Evolutionary conservation across 306 rosid species (phyloP).

Genomic region (Prunus davidiana): DNA sequence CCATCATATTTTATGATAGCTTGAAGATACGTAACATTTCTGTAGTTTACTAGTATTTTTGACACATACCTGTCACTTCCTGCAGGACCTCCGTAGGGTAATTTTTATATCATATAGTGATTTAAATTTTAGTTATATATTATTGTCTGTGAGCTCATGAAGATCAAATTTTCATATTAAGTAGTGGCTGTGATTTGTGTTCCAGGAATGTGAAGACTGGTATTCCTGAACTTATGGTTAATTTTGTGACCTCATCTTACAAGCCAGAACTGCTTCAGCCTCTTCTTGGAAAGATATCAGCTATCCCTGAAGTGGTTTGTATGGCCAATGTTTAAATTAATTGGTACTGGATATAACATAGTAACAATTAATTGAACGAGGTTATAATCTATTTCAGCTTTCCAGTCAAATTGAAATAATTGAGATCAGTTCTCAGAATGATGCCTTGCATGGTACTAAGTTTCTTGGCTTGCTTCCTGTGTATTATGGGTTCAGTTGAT

Average conservation of each 20-base stretch:
- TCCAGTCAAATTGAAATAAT: not conserved
- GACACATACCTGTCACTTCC: not conserved
- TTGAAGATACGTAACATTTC: not conserved
- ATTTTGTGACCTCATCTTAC: constrained; percentile 91
- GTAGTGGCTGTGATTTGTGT: constrained; percentile 20
- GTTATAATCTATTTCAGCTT: not conserved
- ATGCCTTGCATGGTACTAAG: too few species aligned
- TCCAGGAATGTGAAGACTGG: constrained; percentile 64
- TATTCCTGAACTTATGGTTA: constrained; percentile 85
- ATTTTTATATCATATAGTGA: not conserved
- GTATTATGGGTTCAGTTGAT: not conserved
- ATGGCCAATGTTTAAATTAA: constrained; percentile 9
- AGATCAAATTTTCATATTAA: not conserved
- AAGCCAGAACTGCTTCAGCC: constrained; percentile 69
- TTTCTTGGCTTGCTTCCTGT: not conserved
- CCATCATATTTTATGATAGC: not conserved
- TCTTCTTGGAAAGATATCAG: constrained; percentile 62
- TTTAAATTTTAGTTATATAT: not conserved
- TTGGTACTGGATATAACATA: constrained; percentile 14
- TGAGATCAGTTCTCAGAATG: not conserved
- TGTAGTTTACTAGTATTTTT: constrained; percentile 1
- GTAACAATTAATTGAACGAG: not conserved
- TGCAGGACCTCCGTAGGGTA: not conserved
- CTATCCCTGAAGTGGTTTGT: constrained; percentile 91
- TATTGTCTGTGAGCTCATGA: not conserved